A percentile compares a stretch with the other conserved stretches of the same genome.
These are phyloP conservation scores for Arthrinium puccinioides DNA, from an alignment of 2,329 filamentous ascomycete species.

Conservation along the genomic window DNA sequence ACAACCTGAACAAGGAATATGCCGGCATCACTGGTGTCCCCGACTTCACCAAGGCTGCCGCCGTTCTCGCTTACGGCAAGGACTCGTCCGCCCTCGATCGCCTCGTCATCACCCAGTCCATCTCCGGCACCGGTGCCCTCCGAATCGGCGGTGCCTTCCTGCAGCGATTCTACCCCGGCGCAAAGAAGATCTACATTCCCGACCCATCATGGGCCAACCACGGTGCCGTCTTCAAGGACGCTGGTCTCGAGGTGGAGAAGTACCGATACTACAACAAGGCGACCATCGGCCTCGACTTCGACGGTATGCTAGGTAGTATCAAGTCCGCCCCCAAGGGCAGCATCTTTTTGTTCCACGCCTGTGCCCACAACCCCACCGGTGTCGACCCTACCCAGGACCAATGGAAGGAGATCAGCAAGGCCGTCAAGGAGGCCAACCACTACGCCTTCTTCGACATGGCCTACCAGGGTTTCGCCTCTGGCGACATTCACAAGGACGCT, in stretches of 20 bases:
- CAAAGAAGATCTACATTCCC: slow-evolving; percentile 95
- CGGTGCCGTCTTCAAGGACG: slow-evolving; percentile 90
- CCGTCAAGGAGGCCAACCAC: slow-evolving; percentile 79
- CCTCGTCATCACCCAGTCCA: slow-evolving; percentile 91
- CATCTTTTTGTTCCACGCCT: slow-evolving; percentile 91
- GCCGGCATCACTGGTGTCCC: slow-evolving; percentile 95
- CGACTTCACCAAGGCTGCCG: slow-evolving; percentile 87
- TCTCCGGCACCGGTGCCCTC: slow-evolving; percentile 94
- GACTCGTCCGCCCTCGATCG: slow-evolving; percentile 71
- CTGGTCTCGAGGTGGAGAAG: slow-evolving; percentile 82
- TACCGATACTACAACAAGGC: slow-evolving; percentile 99
- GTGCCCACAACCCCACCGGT: slow-evolving; percentile 95
- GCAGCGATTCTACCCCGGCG: slow-evolving; percentile 79
- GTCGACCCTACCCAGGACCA: slow-evolving; percentile 88
- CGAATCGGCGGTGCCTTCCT: slow-evolving; percentile 93
- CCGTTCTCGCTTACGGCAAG: slow-evolving; percentile 80
- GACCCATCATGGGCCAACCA: slow-evolving; percentile 98
- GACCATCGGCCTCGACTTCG: slow-evolving; percentile 96
- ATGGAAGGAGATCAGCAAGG: slow-evolving; percentile 84
- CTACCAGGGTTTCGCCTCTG: slow-evolving; percentile 96
- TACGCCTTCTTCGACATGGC: slow-evolving; percentile 99
- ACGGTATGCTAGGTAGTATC: slow-evolving; percentile 85
- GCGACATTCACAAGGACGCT: slow-evolving; percentile 85
- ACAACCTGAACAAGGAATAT: slow-evolving; percentile 90
- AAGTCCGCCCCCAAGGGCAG: slow-evolving; percentile 80